phyloP scores from a whole-genome alignment of 2,329 filamentous ascomycete species.

The Teratosphaeria gauchensis region DNA sequence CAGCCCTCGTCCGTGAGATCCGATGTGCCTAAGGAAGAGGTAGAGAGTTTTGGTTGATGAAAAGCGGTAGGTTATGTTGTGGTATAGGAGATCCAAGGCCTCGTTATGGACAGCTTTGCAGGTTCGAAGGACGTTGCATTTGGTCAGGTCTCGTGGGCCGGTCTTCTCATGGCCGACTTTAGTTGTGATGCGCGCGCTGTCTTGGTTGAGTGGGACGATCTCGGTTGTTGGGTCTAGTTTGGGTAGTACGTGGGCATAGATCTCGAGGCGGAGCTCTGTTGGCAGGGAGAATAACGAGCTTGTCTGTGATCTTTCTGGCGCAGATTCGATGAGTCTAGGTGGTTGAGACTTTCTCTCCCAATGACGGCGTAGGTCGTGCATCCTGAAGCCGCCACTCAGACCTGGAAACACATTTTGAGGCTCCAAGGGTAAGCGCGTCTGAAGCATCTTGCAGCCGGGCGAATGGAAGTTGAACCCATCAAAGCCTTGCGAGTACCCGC shows the following conservation, averaged over 20 bases:
- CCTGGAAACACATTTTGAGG: slow-evolving; percentile 6
- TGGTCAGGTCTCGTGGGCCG: slow-evolving; percentile 29
- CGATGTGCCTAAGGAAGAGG: slow-evolving; percentile 28
- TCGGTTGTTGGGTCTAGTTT: slow-evolving; percentile 11
- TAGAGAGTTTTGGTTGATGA: slow-evolving; percentile 36
- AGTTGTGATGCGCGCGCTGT: slow-evolving; percentile 20
- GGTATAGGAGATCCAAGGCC: slow-evolving; percentile 37
- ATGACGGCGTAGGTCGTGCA: slow-evolving; percentile 7
- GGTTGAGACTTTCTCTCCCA: slow-evolving; percentile 5
- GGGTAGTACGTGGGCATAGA: slow-evolving; percentile 37
- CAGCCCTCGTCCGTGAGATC: slow-evolving; percentile 15
- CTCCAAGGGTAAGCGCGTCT: slow-evolving; percentile 20
- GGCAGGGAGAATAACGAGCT: slow-evolving; percentile 40
- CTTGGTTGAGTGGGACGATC: slow-evolving; percentile 16
- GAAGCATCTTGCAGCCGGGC: slow-evolving; percentile 14
- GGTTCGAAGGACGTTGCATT: slow-evolving; percentile 33
- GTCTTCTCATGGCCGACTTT: slow-evolving; percentile 12
- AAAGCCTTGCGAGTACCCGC: slow-evolving; percentile 1
- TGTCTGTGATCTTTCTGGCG: slow-evolving; percentile 2
- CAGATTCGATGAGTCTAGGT: background rate
- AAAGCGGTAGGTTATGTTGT: slow-evolving; percentile 35
- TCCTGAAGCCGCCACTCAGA: slow-evolving; percentile 3
- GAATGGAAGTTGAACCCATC: slow-evolving; percentile 14
- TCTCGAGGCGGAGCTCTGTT: slow-evolving; percentile 51
- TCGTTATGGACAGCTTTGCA: slow-evolving; percentile 34